phyloP scores from a whole-genome alignment of 257 asterid genomes.

The Salvia miltiorrhiza region DNA sequence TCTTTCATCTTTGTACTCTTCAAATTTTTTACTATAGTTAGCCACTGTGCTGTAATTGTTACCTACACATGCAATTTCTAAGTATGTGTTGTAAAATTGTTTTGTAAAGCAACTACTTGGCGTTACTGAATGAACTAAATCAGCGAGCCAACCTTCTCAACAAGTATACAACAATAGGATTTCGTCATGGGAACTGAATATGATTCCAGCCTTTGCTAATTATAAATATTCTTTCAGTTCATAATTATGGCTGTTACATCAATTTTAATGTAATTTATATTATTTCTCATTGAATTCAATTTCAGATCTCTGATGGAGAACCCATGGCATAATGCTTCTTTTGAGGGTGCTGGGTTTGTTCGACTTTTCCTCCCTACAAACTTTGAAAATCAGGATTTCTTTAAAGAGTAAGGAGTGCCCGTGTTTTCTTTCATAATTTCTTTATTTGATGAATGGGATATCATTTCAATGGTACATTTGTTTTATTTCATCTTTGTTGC shows the following conservation, averaged over 20 bases:
- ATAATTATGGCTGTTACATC: conserved; percentile 10
- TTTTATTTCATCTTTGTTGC: conserved; percentile 31
- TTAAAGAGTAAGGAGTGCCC: conserved; percentile 55
- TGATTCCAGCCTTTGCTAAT: neutral
- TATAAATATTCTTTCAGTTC: neutral
- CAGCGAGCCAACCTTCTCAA: conserved; percentile 8
- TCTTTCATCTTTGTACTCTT: neutral
- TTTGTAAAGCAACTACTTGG: neutral
- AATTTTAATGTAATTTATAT: conserved; percentile 6
- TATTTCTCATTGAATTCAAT: conserved; percentile 22
- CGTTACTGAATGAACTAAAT: conserved; percentile 2
- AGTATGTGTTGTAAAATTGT: neutral
- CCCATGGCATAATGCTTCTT: conserved; percentile 96
- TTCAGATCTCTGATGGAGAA: conserved; percentile 87
- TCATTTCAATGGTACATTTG: conserved; percentile 21
- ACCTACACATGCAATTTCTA: neutral
- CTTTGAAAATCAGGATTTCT: conserved; percentile 79
- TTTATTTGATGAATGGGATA: conserved; percentile 14
- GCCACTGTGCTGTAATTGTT: neutral
- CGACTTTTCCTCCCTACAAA: conserved; percentile 94
- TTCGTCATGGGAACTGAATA: conserved; percentile 7
- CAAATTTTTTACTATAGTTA: neutral
- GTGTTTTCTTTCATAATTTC: neutral
- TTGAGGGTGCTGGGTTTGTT: conserved; percentile 94
- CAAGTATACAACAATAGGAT: conserved; percentile 10